Evolutionary conservation across 169 alveolate genomes (phyloP), one percentile per base, ranked within the genome.

Genomic region (Eimeria praecox): DNA sequence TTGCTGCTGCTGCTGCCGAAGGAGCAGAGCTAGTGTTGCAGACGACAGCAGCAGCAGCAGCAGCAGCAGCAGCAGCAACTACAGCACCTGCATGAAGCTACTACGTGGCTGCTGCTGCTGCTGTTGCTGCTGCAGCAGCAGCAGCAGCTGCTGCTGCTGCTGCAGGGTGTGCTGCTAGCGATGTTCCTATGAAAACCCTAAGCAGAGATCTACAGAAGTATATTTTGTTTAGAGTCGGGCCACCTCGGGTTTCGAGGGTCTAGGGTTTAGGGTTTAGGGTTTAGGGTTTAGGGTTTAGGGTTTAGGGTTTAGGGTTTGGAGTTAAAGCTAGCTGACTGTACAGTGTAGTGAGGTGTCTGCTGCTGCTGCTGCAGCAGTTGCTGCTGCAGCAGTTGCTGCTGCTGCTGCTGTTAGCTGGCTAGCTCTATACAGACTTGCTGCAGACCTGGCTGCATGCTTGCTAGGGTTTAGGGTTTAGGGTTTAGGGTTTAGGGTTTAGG

Each of bases 381-480:
- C 56, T 49, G 56, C 56, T 49, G 56, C 56, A 49, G 56, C 56
- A 49, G 12, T n/a, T 5, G 5, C 5, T 49, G 12, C 56, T 49
- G 56, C 56, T 49, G 56, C 56, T 8, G 56, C 56, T 8, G 12
- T 5, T 12, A 12, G 20, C 12, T 5, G 20, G 5, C 20, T 12
- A 49, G 56, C 56, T 8, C 5, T 49, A 12, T 8, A 49, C 5
- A 49, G 56, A 12, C 56, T 12, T 12, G 56, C 12, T 49, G 56
- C 56, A 49, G 56, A 12, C 56, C 56, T 49, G 5, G 56, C 56
- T 5, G 33, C 75, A 5, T n/a, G 33, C 75, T 62, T 62, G 10
- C 75, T 9, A 16, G 75, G 75, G 83, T 73, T 73, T 73, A 35
- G 83, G 83, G 83, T 73, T 73, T 73, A 73, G 42, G 83, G 83